A percentile compares a stretch with the other conserved stretches of the same genome.
phyloP scores from a whole-genome alignment of 306 rosid genomes.

The Cyamopsis tetragonoloba region DNA sequence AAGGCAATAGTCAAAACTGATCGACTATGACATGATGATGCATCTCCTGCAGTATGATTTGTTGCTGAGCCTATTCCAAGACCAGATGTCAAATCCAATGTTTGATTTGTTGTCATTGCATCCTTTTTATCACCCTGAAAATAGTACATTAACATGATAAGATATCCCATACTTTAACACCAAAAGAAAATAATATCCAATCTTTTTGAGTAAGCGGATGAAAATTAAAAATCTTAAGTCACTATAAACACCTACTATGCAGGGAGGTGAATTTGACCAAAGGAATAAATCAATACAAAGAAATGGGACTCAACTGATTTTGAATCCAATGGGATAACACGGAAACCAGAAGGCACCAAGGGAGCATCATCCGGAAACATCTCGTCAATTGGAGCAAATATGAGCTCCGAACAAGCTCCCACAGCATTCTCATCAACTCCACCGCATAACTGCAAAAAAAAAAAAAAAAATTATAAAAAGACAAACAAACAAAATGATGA shows the following conservation, averaged over 20 bases:
- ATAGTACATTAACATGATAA: background rate
- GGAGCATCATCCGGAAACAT: conserved; percentile 96
- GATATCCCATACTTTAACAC: too few species aligned
- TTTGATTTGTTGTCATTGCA: conserved; percentile 49
- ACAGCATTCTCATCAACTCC: conserved; percentile 88
- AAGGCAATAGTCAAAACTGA: conserved; percentile 94
- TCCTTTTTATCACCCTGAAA: conserved; percentile 80
- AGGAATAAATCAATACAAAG: background rate
- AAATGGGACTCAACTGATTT: conserved; percentile 76
- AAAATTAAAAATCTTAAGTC: background rate
- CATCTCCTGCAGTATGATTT: conserved; percentile 42
- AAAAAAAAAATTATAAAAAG: background rate
- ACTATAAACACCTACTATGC: background rate
- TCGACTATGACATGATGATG: conserved; percentile 52
- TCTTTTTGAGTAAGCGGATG: background rate
- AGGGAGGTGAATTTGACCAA: background rate
- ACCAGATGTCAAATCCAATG: conserved; percentile 86
- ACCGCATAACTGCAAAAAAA: conserved; percentile 64
- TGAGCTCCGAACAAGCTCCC: conserved; percentile 92
- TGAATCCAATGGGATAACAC: conserved; percentile 84
- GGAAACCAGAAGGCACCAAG: conserved; percentile 91
- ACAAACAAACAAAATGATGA: background rate
- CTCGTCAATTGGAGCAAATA: conserved; percentile 96
- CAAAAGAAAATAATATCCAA: background rate
- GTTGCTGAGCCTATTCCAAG: conserved; percentile 72